Percentiles rank a stretch among this genome's conserved stretches.
These are phyloP conservation scores for Mortierella sp. DNA, from an alignment of 371 early-diverging fungal species.

Conservation along the genomic window DNA sequence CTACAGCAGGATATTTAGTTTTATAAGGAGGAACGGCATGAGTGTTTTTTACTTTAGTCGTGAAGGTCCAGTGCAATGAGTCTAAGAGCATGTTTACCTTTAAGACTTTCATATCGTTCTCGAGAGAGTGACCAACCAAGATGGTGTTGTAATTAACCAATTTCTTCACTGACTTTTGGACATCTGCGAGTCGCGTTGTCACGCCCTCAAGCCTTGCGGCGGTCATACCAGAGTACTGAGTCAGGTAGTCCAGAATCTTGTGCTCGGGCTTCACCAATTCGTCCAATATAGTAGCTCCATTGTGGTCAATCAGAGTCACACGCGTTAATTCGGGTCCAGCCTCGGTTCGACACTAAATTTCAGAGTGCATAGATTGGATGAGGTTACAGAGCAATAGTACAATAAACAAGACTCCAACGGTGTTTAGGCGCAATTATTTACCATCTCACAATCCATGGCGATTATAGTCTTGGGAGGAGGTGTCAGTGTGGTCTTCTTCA, in stretches of 20 bases:
- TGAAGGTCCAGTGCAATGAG: not conserved
- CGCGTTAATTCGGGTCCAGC: conserved; percentile 80
- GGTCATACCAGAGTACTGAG: conserved; percentile 80
- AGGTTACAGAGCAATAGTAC: too few species aligned
- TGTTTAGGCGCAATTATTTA: conserved; percentile 22
- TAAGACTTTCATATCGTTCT: conserved; percentile 79
- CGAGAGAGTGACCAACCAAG: conserved; percentile 81
- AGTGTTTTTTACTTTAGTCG: not conserved
- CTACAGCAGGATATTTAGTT: conserved; percentile 28
- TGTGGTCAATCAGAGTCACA: conserved; percentile 71
- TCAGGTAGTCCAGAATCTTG: conserved; percentile 79
- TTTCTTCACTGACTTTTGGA: conserved; percentile 68
- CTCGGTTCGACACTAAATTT: conserved; percentile 70
- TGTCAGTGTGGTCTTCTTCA: conserved; percentile 36
- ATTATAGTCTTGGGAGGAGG: conserved; percentile 61
- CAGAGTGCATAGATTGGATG: not conserved
- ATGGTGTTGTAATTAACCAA: conserved; percentile 73
- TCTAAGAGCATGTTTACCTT: conserved; percentile 35
- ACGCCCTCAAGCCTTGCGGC: conserved; percentile 65
- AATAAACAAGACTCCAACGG: too few species aligned
- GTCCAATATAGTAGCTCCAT: conserved; percentile 71
- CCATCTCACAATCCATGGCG: conserved; percentile 91
- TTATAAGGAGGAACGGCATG: not conserved
- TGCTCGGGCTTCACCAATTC: conserved; percentile 76
- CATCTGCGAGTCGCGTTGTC: conserved; percentile 67